These are phyloP conservation scores for Coffea canephora DNA, from an alignment of 257 asterid genomes.

Conservation along the genomic window DNA sequence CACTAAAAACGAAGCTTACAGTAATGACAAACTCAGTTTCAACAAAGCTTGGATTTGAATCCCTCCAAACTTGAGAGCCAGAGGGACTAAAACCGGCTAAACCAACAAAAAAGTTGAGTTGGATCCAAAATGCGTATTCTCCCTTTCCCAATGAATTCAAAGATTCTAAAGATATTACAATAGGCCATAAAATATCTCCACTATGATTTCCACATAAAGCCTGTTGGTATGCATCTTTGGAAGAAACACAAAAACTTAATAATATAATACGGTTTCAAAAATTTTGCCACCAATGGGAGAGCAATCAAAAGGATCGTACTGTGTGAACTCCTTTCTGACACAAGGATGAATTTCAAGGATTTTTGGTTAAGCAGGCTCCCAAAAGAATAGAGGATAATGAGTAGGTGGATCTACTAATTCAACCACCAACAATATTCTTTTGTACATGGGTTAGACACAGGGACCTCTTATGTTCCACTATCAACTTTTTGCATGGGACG, in stretches of 20 bases:
- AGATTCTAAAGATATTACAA: neutral
- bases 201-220: neutral
- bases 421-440: neutral
- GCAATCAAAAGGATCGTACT: neutral
- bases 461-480: neutral
- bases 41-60: neutral
- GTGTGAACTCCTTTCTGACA: neutral
- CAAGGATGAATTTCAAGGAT: neutral
- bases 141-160: neutral
- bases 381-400: neutral
- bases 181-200: neutral
- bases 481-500: neutral
- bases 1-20: too few relatives aligned
- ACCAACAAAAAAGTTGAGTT: neutral
- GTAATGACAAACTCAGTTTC: neutral
- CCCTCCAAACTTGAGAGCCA: conserved; percentile 7
- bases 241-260: neutral
- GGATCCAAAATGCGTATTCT: neutral
- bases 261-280: neutral
- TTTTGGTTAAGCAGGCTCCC: neutral
- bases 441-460: neutral
- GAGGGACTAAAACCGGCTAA: neutral
- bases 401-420: neutral
- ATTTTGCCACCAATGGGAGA: neutral
- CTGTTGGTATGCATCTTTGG: neutral